Evolutionary conservation across 2,329 filamentous ascomycete genomes (phyloP).

Genomic region (Paraphaeosphaeria minitans): DNA sequence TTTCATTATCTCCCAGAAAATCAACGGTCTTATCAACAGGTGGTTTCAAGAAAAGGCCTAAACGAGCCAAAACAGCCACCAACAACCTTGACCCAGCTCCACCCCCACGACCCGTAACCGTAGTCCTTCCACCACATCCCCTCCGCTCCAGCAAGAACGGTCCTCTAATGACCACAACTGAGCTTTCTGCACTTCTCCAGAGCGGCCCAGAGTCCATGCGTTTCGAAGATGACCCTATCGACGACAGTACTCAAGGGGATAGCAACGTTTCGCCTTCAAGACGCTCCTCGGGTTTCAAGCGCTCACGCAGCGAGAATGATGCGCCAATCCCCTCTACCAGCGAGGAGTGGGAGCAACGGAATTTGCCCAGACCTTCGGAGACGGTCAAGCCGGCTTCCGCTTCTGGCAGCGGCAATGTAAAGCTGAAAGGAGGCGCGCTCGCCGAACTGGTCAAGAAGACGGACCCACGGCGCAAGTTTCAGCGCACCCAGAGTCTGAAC

Average conservation of each 20-base stretch:
- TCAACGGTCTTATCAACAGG: conserved; percentile 31
- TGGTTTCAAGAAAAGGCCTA: conserved; percentile 31
- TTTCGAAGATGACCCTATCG: conserved; percentile 30
- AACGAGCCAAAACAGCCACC: conserved; percentile 12
- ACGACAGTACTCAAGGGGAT: conserved; percentile 19
- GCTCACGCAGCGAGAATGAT: conserved; percentile 40
- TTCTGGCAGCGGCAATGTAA: conserved; percentile 4
- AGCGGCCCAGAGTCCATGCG: conserved; percentile 19
- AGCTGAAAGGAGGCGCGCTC: conserved; percentile 24
- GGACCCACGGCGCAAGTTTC: conserved; percentile 37
- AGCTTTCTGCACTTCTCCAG: conserved; percentile 33
- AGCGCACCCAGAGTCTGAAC: conserved; percentile 34
- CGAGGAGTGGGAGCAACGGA: conserved; percentile 37
- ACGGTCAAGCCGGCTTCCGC: background rate
- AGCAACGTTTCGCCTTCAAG: conserved; percentile 25
- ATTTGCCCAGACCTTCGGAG: conserved; percentile 17
- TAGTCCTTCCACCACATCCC: conserved; percentile 26
- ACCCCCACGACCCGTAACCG: conserved; percentile 17
- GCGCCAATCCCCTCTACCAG: conserved; percentile 37
- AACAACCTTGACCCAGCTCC: background rate
- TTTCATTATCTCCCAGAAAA: conserved; percentile 22
- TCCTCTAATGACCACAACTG: conserved; percentile 34
- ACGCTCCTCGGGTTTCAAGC: conserved; percentile 7
- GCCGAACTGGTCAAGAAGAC: conserved; percentile 38
- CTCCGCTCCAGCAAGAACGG: conserved; percentile 24